phyloP scores from a whole-genome alignment of 495 filamentous ascomycete species.

The Penicillium soppii region DNA sequence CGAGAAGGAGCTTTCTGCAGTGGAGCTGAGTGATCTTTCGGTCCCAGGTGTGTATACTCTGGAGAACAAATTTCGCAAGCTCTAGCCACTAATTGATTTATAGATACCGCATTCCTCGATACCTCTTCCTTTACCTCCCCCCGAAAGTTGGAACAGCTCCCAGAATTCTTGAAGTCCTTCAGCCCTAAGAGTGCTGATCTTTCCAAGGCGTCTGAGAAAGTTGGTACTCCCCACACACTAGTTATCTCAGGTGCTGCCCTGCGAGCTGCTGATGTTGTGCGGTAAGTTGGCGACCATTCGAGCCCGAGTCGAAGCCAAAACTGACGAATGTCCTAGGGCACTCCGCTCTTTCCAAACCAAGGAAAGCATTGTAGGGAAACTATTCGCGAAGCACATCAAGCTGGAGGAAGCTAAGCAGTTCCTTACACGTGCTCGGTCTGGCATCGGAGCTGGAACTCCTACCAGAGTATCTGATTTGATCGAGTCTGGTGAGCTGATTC shows the following conservation, averaged over 20 bases:
- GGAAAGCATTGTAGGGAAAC: conserved; percentile 74
- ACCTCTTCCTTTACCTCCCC: conserved; percentile 67
- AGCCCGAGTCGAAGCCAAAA: neutral
- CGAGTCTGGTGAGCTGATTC: conserved; percentile 60
- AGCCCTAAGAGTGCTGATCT: conserved; percentile 50
- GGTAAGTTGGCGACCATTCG: conserved; percentile 42
- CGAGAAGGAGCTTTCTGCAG: conserved; percentile 70
- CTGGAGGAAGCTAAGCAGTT: conserved; percentile 79
- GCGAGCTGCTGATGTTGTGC: conserved; percentile 74
- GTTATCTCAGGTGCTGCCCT: conserved; percentile 77
- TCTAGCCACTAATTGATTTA: conserved; percentile 14
- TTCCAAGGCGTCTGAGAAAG: conserved; percentile 60
- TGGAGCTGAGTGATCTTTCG: conserved; percentile 80
- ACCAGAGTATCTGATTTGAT: conserved; percentile 76
- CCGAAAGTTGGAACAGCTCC: conserved; percentile 66
- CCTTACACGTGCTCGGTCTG: conserved; percentile 62
- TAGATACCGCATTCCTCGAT: conserved; percentile 63
- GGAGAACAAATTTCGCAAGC: neutral
- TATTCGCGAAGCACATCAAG: conserved; percentile 99
- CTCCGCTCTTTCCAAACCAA: conserved; percentile 77
- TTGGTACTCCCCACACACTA: conserved; percentile 83
- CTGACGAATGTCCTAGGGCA: conserved; percentile 44
- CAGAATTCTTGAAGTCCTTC: conserved; percentile 72
- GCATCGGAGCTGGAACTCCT: conserved; percentile 88
- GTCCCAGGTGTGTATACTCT: conserved; percentile 64